Conservation (phyloP, 331 rosid species). For the Quercus phellos region DNA sequence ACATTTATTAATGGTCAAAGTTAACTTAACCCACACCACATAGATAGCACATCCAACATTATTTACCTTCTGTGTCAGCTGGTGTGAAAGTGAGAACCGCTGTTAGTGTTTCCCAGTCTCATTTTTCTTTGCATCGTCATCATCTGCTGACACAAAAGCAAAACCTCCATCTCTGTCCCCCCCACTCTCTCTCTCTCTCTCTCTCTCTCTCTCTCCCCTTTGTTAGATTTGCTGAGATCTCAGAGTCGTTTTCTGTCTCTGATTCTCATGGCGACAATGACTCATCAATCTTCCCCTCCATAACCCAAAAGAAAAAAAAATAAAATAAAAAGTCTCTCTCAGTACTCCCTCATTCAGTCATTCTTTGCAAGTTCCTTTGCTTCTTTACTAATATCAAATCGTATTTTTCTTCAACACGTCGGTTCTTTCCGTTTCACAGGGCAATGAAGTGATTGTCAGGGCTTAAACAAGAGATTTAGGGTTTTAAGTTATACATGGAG, state of each 20-base stretch:
- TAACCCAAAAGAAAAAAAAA: background rate
- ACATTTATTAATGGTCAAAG: background rate
- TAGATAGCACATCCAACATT: background rate
- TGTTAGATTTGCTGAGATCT: constrained; percentile 27
- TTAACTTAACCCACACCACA: background rate
- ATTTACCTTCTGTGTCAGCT: background rate
- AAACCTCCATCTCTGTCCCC: background rate
- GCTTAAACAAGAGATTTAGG: background rate
- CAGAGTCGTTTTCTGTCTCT: constrained; percentile 48
- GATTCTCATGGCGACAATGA: constrained; percentile 63
- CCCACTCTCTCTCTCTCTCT: background rate
- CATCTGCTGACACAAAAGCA: background rate
- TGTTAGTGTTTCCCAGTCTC: background rate
- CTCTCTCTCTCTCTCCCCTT: background rate
- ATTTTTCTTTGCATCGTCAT: background rate
- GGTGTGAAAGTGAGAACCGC: background rate
- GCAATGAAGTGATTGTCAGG: background rate
- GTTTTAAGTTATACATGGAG: background rate
- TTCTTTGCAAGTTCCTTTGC: background rate
- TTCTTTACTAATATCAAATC: background rate
- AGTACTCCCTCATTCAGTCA: constrained; percentile 4
- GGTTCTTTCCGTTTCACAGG: background rate
- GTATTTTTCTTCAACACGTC: background rate
- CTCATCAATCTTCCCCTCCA: constrained; percentile 35
- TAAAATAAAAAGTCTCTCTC: background rate